Percentiles rank a stretch among this genome's conserved stretches.
phyloP scores from a whole-genome alignment of 176 grass and related monocot species.

The Eleusine coracana region DNA sequence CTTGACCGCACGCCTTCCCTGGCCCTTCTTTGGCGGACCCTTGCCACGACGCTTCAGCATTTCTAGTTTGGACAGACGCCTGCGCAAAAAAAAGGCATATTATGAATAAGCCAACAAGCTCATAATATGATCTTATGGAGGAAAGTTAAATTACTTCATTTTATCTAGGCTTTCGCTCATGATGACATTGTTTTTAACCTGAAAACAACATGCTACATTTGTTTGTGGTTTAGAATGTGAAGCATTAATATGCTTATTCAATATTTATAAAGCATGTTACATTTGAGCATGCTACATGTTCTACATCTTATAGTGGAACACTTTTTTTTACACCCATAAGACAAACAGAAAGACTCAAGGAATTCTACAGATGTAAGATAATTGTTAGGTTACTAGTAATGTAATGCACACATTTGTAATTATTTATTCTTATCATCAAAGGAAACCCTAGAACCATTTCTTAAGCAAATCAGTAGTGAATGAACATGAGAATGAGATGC shows the following conservation, averaged over 20 bases:
- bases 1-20: conserved; percentile 93
- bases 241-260: not conserved
- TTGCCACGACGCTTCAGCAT: conserved; percentile 94
- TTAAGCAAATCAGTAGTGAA: too few species aligned
- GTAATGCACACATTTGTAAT: too few species aligned
- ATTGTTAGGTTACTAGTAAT: too few species aligned
- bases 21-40: conserved; percentile 94
- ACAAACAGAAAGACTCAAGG: too few species aligned
- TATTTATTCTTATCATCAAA: too few species aligned
- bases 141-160: not conserved
- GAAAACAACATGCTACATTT: not conserved
- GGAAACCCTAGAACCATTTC: too few species aligned
- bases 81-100: not conserved
- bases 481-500: too few species aligned
- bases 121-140: not conserved
- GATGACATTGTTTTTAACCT: not conserved
- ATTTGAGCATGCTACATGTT: too few species aligned
- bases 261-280: too few species aligned
- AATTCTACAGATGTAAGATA: too few species aligned
- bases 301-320: too few species aligned
- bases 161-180: not conserved
- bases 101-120: not conserved
- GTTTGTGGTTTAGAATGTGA: not conserved
- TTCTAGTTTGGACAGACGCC: conserved; percentile 79
- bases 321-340: too few species aligned